Evolutionary conservation across 495 filamentous ascomycete species (phyloP), one percentile per base, ranked within the genome.

Genomic region (Aspergillus heteromorphus): DNA sequence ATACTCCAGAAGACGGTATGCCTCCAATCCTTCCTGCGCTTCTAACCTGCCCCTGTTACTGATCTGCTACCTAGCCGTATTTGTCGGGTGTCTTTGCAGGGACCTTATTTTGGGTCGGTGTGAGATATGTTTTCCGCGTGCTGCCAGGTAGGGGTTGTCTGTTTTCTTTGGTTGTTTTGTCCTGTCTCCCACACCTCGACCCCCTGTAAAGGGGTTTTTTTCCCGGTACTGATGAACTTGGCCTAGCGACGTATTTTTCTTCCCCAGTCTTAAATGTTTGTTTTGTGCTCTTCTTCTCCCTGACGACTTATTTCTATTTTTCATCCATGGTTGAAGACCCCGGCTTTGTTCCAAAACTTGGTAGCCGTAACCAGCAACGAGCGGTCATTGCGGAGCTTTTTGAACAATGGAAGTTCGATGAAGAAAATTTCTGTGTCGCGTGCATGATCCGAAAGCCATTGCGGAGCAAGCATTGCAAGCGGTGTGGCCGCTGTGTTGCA

Each of bases 401-500:
- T 53, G 76, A 79, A 50, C 63, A 83, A 57, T 91, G 88, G 84
- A 92, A 89, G 65, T 97, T 92, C 67, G 91, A 98, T 71, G 91
- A 95, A 57, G 79, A 86, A 38, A 91, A 97, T 63, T 98, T 97
- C 64, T 98, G 93, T 66, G 85, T 93, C 25, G 78, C 79, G 29
- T 98, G 93, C 72, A 96, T 97, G 91, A 84, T 93, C 49, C 79
- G 93, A 49, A 91, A 84, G 66, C 95, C 93, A 6, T 71, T 97
- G 49, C 81, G 93, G 45, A 95, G 91, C 75, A 97, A 96, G 77
- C 93, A 98, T 72, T 98, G 93, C 73, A 86, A 84, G 63, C 80
- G 86, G 57, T 98, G 93, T 62, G 81, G 84, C 54, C 89, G 93
- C 45, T 98, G 93, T 69, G 85, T 98, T 58, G 90, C 93, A 25